These are phyloP conservation scores for Apiospora kogelbergensis DNA, from an alignment of 2,329 filamentous ascomycete species.

Conservation along the genomic window DNA sequence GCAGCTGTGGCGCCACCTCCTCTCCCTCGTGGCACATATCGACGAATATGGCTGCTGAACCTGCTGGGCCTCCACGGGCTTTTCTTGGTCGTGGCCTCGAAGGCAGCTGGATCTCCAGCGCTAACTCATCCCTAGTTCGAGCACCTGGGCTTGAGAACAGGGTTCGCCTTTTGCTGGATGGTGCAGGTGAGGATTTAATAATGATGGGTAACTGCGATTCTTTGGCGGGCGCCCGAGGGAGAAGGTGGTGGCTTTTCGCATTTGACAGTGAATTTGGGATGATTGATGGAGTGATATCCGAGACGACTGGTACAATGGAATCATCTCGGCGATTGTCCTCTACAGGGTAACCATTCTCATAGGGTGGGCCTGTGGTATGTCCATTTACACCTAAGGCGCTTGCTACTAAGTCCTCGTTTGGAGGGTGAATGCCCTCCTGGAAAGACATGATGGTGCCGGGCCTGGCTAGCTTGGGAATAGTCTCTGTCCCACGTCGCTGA, in stretches of 20 bases:
- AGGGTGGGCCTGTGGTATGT: background rate
- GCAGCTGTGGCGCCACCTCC: conserved; percentile 19
- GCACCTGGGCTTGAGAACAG: background rate
- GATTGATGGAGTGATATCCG: background rate
- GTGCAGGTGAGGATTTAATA: conserved; percentile 22
- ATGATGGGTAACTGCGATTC: conserved; percentile 24
- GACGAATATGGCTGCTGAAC: background rate
- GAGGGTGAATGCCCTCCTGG: background rate
- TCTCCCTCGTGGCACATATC: conserved; percentile 12
- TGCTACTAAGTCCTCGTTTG: background rate
- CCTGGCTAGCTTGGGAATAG: background rate
- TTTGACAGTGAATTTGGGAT: conserved; percentile 7
- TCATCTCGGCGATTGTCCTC: background rate
- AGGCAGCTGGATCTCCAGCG: background rate
- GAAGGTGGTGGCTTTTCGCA: background rate
- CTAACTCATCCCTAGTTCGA: conserved; percentile 4
- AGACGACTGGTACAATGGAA: background rate
- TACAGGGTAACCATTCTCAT: background rate
- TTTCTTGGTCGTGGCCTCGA: background rate
- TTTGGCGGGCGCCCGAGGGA: conserved; percentile 3
- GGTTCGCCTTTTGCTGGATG: conserved; percentile 12
- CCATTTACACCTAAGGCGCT: background rate
- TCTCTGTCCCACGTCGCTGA: background rate
- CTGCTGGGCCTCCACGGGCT: background rate
- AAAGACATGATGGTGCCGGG: background rate